Percentiles rank a stretch among this genome's conserved stretches.
Conservation (phyloP, 2,329 filamentous ascomycete species). For the Gaeumannomyces sp. region DNA sequence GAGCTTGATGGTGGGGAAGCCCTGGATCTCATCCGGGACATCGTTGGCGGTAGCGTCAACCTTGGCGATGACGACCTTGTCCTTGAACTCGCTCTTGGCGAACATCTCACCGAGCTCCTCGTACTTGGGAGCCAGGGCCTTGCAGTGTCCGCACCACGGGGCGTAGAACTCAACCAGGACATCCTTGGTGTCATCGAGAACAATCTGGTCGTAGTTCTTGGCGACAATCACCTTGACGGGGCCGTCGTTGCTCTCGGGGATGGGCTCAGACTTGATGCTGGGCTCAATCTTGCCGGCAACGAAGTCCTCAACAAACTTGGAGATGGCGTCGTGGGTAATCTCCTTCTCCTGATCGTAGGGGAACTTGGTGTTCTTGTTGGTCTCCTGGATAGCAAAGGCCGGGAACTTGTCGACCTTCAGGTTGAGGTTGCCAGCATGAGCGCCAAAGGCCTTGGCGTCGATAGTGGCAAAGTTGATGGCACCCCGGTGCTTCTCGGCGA, state of each 20-base stretch:
- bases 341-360: slow-evolving; percentile 81
- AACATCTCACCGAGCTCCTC: slow-evolving; percentile 81
- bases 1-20: slow-evolving; percentile 99
- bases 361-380: slow-evolving; percentile 93
- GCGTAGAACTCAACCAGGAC: slow-evolving; percentile 98
- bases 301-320: slow-evolving; percentile 80
- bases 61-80: slow-evolving; percentile 91
- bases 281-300: slow-evolving; percentile 82
- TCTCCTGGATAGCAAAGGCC: slow-evolving; percentile 95
- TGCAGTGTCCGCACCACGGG: slow-evolving; percentile 99
- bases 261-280: slow-evolving; percentile 96
- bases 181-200: slow-evolving; percentile 92
- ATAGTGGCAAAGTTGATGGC: slow-evolving; percentile 97
- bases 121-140: slow-evolving; percentile 93
- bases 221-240: slow-evolving; percentile 85
- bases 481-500: slow-evolving; percentile 90
- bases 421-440: slow-evolving; percentile 95
- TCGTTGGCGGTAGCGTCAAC: slow-evolving; percentile 95
- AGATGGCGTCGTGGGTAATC: slow-evolving; percentile 65
- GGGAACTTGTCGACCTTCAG: slow-evolving; percentile 93
- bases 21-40: slow-evolving; percentile 91
- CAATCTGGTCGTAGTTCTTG: slow-evolving; percentile 86
- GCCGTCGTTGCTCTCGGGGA: slow-evolving; percentile 89
- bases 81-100: slow-evolving; percentile 69
- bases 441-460: slow-evolving; percentile 88